phyloP scores from a whole-genome alignment of 1,284 basidiomycete species.

The Tilletia setariae region DNA sequence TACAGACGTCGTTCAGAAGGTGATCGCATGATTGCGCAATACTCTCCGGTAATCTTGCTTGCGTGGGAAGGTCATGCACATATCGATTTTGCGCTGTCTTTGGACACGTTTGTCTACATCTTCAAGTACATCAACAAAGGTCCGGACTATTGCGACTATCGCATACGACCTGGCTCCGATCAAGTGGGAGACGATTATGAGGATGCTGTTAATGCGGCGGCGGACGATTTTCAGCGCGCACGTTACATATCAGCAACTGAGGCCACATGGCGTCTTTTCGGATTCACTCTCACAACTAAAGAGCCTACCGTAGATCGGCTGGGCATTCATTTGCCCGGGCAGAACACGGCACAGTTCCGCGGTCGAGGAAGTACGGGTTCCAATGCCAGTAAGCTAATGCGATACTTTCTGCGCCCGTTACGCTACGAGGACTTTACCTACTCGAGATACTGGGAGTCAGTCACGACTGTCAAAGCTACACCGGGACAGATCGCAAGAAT shows the following conservation, averaged over 20 bases:
- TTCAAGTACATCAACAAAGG: background rate
- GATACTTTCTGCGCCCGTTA: background rate
- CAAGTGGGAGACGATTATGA: too few relatives aligned
- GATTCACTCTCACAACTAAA: background rate
- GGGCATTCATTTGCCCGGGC: background rate
- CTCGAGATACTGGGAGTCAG: background rate
- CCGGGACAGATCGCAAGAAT: background rate
- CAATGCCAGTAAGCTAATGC: background rate
- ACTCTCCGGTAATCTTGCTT: background rate
- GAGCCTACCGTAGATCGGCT: background rate
- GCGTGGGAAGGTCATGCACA: too few relatives aligned
- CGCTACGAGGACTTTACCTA: background rate
- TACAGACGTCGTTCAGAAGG: background rate
- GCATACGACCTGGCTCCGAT: too few relatives aligned
- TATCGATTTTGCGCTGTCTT: background rate
- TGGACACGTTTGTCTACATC: background rate
- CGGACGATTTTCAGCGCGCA: too few relatives aligned
- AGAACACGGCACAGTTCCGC: background rate
- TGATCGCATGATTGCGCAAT: slow-evolving; percentile 1
- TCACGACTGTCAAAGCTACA: background rate
- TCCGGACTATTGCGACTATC: background rate
- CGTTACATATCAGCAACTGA: background rate
- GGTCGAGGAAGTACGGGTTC: background rate
- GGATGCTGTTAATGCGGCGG: too few relatives aligned
- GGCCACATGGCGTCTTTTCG: background rate